Evolutionary conservation across 2,329 filamentous ascomycete species (phyloP), one percentile per base, ranked within the genome.

Genomic region (Ceratocystis albifundus): DNA sequence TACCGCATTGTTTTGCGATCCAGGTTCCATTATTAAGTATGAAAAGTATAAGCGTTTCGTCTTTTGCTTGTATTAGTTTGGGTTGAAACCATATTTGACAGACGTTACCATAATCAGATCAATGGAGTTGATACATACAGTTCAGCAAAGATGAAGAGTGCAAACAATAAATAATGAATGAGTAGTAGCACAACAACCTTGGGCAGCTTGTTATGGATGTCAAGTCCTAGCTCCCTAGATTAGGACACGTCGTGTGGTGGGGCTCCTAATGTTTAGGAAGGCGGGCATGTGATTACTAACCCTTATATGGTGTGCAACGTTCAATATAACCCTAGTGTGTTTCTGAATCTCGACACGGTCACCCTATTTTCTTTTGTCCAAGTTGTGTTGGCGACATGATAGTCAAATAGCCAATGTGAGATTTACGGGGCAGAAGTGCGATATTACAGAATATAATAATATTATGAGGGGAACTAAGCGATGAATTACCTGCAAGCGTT

Each of bases 191-290:
- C 7, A 32, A n/a, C 55, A 30, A 36, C 55, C 50, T 20, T 36
- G 45, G 50, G 50, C 36, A 28, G 32, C 5, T 32, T 1, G n/a
- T 32, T 32, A 10, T n/a, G 32, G 28, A 17, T n/a, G 2, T 59
- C 8, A 32, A 59, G 55, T 59, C 55, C 55, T 32, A 59, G 55
- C 55, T 59, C 57, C 41, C 57, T 22, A 53, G 63, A 61, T 68
- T 59, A 63, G 66, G 66, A 62, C 66, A 68, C 66, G 63, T 68
- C 66, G 63, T 65, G 41, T 57, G 62, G 66, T 65, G 66, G 63
- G 53, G 41, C 61, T 28, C 4, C 28, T 17, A 5, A 48, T 22
- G 10, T 2, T 7, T 48, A n/a, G 10, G 7, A 17, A 20, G 32
- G 41, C 36, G 36, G 36, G 36, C 36, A 48, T 28, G 65, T 66